phyloP scores from a whole-genome alignment of 1,284 basidiomycete species.

The Sporisorium sorghi region DNA sequence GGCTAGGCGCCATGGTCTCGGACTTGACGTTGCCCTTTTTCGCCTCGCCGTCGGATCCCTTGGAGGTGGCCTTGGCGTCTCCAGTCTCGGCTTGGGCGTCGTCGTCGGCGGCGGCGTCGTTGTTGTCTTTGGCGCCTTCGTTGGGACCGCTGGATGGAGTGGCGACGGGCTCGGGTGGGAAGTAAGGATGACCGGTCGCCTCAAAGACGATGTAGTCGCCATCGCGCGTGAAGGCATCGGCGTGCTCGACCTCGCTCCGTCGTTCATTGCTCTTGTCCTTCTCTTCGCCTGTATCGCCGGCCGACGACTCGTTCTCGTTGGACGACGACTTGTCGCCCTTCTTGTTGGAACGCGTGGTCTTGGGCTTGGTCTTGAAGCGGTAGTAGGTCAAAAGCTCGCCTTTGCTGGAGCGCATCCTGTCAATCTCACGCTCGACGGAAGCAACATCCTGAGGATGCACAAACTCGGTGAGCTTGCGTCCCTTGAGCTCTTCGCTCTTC shows the following conservation, averaged over 20 bases:
- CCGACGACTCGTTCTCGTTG: slow-evolving; percentile 39
- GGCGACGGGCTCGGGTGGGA: slow-evolving; percentile 40
- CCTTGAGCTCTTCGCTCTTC: slow-evolving; percentile 59
- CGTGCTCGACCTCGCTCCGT: slow-evolving; percentile 41
- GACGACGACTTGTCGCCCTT: slow-evolving; percentile 29
- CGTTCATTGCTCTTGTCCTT: slow-evolving; percentile 35
- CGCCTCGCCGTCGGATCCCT: slow-evolving; percentile 15
- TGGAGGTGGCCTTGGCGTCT: slow-evolving; percentile 2
- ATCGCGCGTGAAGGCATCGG: slow-evolving; percentile 43
- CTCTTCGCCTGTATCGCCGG: slow-evolving; percentile 38
- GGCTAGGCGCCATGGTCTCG: slow-evolving; percentile 30
- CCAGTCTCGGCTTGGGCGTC: slow-evolving; percentile 9
- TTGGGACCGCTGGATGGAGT: slow-evolving; percentile 6
- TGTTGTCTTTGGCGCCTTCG: slow-evolving; percentile 17
- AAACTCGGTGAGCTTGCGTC: slow-evolving; percentile 56
- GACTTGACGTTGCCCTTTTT: slow-evolving; percentile 32
- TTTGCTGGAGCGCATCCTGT: slow-evolving; percentile 41
- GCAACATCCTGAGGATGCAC: slow-evolving; percentile 59
- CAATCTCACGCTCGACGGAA: slow-evolving; percentile 56
- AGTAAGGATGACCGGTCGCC: slow-evolving; percentile 60
- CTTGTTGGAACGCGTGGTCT: slow-evolving; percentile 28
- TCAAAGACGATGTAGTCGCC: slow-evolving; percentile 62
- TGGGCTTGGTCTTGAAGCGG: slow-evolving; percentile 61
- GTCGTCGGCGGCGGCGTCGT: slow-evolving; percentile 19
- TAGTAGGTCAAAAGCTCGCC: slow-evolving; percentile 60